Evolutionary conservation across 192 early-diverging fungal genomes (phyloP).

Genomic region (Backusella parvicylindrica): DNA sequence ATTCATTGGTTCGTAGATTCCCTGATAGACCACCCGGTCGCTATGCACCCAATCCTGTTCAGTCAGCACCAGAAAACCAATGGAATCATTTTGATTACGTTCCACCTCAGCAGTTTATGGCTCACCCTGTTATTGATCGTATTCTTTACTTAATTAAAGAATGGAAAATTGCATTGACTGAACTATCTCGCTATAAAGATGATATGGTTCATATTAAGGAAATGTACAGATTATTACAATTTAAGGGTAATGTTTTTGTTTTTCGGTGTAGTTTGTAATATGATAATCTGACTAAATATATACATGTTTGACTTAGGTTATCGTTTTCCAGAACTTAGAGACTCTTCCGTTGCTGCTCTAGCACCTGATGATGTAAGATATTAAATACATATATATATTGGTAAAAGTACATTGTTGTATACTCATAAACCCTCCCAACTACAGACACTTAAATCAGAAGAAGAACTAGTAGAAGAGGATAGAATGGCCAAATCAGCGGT

Average conservation of each 20-base stretch:
- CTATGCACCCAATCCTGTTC: constrained; percentile 10
- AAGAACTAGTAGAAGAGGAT: constrained; percentile 95
- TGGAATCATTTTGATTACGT: constrained; percentile 28
- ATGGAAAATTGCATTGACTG: constrained; percentile 89
- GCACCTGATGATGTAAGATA: constrained; percentile 42
- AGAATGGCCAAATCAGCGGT: constrained; percentile 75
- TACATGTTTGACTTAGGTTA: constrained; percentile 53
- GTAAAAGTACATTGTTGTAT: no score
- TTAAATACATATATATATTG: no score
- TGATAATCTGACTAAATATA: no score
- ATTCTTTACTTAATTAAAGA: constrained; percentile 92
- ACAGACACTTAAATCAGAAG: constrained; percentile 79
- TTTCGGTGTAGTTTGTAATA: background rate
- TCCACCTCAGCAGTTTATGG: constrained; percentile 19
- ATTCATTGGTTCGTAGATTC: constrained; percentile 89
- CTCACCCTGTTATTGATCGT: constrained; percentile 72
- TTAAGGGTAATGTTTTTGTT: constrained; percentile 61
- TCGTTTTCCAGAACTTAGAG: constrained; percentile 64
- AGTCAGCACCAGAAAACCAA: constrained; percentile 26
- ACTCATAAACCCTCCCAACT: background rate
- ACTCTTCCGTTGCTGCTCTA: constrained; percentile 57
- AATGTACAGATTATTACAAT: constrained; percentile 86
- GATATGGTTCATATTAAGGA: constrained; percentile 94
- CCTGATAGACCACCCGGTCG: constrained; percentile 76
- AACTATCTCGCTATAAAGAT: constrained; percentile 84